Conservation (phyloP, 768 basidiomycete species). For the Mycena chlorophos region DNA sequence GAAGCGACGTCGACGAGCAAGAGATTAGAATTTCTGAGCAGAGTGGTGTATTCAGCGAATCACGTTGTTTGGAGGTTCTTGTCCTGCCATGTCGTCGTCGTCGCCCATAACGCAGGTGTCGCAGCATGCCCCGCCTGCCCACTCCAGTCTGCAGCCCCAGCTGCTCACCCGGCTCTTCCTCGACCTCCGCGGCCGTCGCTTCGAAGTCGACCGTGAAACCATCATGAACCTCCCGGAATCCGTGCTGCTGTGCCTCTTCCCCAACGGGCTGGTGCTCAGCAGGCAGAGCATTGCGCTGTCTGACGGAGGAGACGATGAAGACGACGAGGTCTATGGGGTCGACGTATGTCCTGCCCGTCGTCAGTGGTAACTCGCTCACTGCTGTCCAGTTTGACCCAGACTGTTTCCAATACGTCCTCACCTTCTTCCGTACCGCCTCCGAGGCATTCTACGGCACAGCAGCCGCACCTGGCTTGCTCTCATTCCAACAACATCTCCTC, state of each 20-base stretch:
- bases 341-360: conserved; percentile 66
- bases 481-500: conserved; percentile 76
- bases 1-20: neutral
- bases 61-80: neutral
- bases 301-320: conserved; percentile 75
- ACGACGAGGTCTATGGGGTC: conserved; percentile 93
- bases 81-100: conserved; percentile 41
- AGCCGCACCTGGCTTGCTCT: conserved; percentile 68
- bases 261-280: conserved; percentile 93
- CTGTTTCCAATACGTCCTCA: conserved; percentile 91
- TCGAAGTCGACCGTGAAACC: conserved; percentile 94
- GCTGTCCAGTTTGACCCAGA: conserved; percentile 86
- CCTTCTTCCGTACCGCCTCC: conserved; percentile 87
- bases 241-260: conserved; percentile 93
- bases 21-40: neutral
- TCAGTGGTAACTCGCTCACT: conserved; percentile 5
- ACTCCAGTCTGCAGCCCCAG: conserved; percentile 79
- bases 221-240: conserved; percentile 99
- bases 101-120: conserved; percentile 63
- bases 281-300: conserved; percentile 77
- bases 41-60: neutral
- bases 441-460: conserved; percentile 90
- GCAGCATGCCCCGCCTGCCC: conserved; percentile 62
- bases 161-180: conserved; percentile 85
- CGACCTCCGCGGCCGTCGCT: conserved; percentile 87